phyloP scores from a whole-genome alignment of 495 filamentous ascomycete species.

The Aspergillus indologenus region DNA sequence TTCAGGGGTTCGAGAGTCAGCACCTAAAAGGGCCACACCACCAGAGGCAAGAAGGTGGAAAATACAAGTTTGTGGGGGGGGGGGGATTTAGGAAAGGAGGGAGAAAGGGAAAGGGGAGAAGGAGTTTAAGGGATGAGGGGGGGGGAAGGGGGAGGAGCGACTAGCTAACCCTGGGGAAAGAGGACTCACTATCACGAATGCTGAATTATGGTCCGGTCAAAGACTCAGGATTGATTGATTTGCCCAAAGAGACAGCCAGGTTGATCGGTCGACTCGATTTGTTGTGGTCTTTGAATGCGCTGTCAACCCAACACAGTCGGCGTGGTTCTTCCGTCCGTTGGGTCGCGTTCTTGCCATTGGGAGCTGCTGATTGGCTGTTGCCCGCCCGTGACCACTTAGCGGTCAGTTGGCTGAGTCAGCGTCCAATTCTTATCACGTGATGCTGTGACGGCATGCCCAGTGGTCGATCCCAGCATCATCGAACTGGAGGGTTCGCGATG shows the following conservation, averaged over 20 bases:
- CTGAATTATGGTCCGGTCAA: slow-evolving; percentile 21
- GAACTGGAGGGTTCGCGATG: neutral
- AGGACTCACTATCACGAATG: slow-evolving; percentile 26
- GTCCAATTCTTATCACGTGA: slow-evolving; percentile 18
- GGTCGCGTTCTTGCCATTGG: slow-evolving; percentile 36
- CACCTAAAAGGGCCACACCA: slow-evolving; percentile 3
- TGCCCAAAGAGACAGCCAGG: slow-evolving; percentile 9
- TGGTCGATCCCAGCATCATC: slow-evolving; percentile 13
- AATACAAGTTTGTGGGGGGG: slow-evolving; percentile 26
- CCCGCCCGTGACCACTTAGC: slow-evolving; percentile 16
- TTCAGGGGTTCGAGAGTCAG: slow-evolving; percentile 26
- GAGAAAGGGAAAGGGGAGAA: slow-evolving; percentile 16
- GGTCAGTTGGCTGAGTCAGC: slow-evolving; percentile 25
- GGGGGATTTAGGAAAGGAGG: slow-evolving; percentile 16
- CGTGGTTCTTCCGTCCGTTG: slow-evolving; percentile 27
- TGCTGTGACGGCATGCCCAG: slow-evolving; percentile 15
- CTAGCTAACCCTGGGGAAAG: slow-evolving; percentile 16
- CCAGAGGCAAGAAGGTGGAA: slow-evolving; percentile 27
- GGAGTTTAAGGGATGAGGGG: slow-evolving; percentile 21
- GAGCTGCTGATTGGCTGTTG: slow-evolving; percentile 31
- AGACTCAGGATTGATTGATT: neutral
- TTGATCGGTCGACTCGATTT: slow-evolving; percentile 23
- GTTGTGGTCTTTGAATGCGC: slow-evolving; percentile 22
- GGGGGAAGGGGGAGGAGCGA: slow-evolving; percentile 9
- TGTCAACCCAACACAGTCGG: slow-evolving; percentile 21